Evolutionary conservation across 2,329 filamentous ascomycete species (phyloP).

Genomic region (Teratosphaeria gauchensis): DNA sequence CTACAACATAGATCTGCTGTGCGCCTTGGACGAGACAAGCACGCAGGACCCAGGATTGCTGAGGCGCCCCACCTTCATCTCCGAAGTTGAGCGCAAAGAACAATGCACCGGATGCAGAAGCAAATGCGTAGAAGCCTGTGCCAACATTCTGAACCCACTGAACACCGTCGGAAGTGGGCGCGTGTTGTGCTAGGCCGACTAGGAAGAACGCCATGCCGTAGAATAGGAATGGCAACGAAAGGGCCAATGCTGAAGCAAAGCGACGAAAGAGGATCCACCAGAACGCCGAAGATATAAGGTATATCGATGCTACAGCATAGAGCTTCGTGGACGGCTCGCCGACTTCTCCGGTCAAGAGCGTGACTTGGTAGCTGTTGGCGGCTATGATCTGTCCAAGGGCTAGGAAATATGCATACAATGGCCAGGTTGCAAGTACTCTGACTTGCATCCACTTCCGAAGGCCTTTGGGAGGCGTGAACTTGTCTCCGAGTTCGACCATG

Average conservation of each 20-base stretch:
- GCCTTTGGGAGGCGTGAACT: too few relatives aligned
- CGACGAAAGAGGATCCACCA: too few relatives aligned
- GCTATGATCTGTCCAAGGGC: slow-evolving; percentile 50
- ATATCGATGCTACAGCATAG: slow-evolving; percentile 50
- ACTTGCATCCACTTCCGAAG: too few relatives aligned
- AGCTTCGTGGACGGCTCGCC: slow-evolving; percentile 48
- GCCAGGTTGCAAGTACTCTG: too few relatives aligned
- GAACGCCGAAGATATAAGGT: slow-evolving; percentile 38
- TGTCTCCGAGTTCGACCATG: too few relatives aligned
- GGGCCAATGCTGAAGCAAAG: too few relatives aligned
- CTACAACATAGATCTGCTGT: slow-evolving; percentile 55
- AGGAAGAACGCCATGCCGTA: slow-evolving; percentile 44
- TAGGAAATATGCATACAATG: neutral
- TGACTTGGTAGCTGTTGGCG: slow-evolving; percentile 57
- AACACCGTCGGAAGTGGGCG: slow-evolving; percentile 38
- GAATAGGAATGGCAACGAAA: slow-evolving; percentile 34
- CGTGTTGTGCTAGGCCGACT: slow-evolving; percentile 42
- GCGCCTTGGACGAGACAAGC: slow-evolving; percentile 56
- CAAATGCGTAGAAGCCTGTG: too few relatives aligned
- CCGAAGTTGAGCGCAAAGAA: too few relatives aligned
- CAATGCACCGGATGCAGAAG: too few relatives aligned
- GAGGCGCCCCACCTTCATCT: too few relatives aligned
- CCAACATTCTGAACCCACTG: neutral
- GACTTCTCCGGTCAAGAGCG: slow-evolving; percentile 51
- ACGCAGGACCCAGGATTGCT: slow-evolving; percentile 46